Base-by-base conservation (phyloP, 2,329 filamentous ascomycete genomes). In the Claviceps maximensis region DNA sequence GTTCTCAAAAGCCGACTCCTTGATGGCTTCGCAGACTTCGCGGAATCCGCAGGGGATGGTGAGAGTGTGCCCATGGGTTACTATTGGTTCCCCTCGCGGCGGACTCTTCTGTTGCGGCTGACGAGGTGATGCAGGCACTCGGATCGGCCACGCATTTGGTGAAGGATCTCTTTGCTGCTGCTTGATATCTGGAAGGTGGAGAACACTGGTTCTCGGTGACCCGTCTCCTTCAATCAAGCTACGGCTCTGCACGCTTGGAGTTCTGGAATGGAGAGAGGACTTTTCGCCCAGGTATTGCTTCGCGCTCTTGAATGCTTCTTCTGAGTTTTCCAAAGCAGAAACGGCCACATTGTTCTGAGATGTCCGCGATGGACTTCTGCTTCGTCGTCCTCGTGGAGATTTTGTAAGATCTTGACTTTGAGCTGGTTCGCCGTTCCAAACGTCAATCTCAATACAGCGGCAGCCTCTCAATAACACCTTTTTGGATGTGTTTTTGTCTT, bases 401-500 rank as follows among this genome's bases (percentile, higher is more conserved):
- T 67, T 72, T 29, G 69, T 67, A 23, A 63, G 57, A 41, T 55
- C 59, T 5, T 64, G 66, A 5, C 64, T 66, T 4, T 67, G 63
- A 45, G 66, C 67, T 19, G 72, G 66, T 56, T 78, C 72, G 13
- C 89, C 87, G 66, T 96, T 87, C 87, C 90, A 95, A 3, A 96
- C 89, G 63, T 96, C 91, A 53, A 96, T 93, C 66, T 96, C 90
- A 47, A 96, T 89, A 63, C 89, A 96, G 56, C 90, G 82, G 63
- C 90, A 95, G 48, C 87, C 87, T 50, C 82, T 78, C 38, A 79
- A 74, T 13, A 96, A 79, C 13, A 86, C 84, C 78, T 87, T 44
- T 25, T 33, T 33, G 10, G 44, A 60, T 40, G 50, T 52, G 23
- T 27, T 27, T 29, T 17, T 44, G 2, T 21, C 21, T 41, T 23